phyloP scores from a whole-genome alignment of 495 filamentous ascomycete genomes.

The Xylaria bambusicola region DNA sequence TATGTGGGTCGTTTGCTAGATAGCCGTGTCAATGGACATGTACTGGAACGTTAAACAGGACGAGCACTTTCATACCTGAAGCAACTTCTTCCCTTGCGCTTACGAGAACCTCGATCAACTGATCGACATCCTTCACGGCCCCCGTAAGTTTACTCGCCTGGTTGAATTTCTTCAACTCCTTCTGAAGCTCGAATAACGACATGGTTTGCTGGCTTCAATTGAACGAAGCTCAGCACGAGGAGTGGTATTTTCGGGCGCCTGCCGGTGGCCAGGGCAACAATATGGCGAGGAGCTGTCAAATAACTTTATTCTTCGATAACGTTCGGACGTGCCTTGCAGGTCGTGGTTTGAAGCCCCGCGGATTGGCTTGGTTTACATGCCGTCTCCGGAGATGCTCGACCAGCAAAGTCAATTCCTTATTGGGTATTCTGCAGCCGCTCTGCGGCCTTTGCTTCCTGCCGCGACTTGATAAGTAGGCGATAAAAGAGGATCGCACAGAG shows the following conservation, averaged over 20 bases:
- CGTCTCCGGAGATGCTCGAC: too few relatives aligned
- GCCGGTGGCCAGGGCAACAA: background rate
- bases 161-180: constrained; percentile 70
- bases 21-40: background rate
- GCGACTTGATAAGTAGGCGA: too few relatives aligned
- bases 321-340: background rate
- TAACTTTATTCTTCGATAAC: too few relatives aligned
- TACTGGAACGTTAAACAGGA: background rate
- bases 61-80: constrained; percentile 49
- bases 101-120: constrained; percentile 73
- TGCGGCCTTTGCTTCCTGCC: too few relatives aligned
- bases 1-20: constrained; percentile 62
- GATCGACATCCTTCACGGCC: constrained; percentile 75
- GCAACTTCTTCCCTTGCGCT: constrained; percentile 70
- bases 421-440: too few relatives aligned
- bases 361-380: constrained; percentile 12
- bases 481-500: too few relatives aligned
- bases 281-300: too few relatives aligned
- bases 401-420: too few relatives aligned
- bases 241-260: background rate
- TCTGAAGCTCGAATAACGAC: constrained; percentile 54
- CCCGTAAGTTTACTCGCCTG: constrained; percentile 69
- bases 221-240: background rate
- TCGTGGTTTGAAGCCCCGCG: constrained; percentile 15
- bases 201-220: constrained; percentile 12